Evolutionary conservation across 2,329 filamentous ascomycete genomes (phyloP), one percentile per base, ranked within the genome.

Genomic region (Thelonectria olida): DNA sequence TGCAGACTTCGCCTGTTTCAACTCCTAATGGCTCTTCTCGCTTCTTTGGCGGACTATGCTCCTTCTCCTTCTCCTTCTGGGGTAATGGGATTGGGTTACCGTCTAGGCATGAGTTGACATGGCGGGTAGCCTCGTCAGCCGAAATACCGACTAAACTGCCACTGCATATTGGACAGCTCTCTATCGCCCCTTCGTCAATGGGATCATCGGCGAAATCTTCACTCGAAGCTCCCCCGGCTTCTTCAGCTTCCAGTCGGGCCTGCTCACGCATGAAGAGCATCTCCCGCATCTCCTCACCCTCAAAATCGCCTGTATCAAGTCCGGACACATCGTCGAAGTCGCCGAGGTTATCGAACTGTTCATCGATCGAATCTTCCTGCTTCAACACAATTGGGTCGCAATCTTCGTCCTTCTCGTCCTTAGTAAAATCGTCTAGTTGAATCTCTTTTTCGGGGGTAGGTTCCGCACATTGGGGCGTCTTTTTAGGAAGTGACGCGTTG

Each of bases 21-120:
- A 79, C 74, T 27, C 72, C 74, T 22, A 69, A 50, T 6, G 54
- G 27, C 48, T 71, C 61, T 13, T 54, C 51, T 17, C 27, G 54
- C 38, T 27, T 48, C n/a, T 36, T 41, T 15, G 51, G 41, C 4
- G 60, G 4, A 57, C 39, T 25, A n/a, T n/a, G n/a, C n/a, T n/a
- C n/a, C 23, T 61, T 68, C 17, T 64, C 60, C 23, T 61, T 68
- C n/a, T 65, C 60, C 23, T 67, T 66, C 31, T 71, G 70, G 7
- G 78, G 84, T 13, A 90, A 70, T 2, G 89, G 85, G 44, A 88
- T 84, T 5, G 91, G 86, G 45, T 90, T 91, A 2, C 93, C 93
- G 74, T 99, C 96, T 2, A 99, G 82, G 76, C 96, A 99, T 9
- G 90, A 88, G 74, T 99, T 99, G 66, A 99, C 96, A 75, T 99